These are phyloP conservation scores for Colletotrichum sojae DNA, from an alignment of 2,329 filamentous ascomycete species.

Conservation along the genomic window DNA sequence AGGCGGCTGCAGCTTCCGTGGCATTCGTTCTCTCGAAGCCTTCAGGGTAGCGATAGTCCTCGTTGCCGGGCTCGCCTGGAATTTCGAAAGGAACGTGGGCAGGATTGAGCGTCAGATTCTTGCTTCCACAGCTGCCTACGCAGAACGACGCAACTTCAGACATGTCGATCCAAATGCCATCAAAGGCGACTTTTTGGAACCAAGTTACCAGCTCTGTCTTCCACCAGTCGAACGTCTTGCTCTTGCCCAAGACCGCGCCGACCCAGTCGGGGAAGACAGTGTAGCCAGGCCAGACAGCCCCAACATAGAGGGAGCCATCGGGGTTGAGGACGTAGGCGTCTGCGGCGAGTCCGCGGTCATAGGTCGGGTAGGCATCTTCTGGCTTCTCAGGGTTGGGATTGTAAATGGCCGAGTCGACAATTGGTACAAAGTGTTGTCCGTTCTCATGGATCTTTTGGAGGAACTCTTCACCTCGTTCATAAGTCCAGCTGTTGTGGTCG, in stretches of 20 bases:
- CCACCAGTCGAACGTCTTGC: conserved; percentile 79
- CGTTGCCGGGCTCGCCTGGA: conserved; percentile 67
- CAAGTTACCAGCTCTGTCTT: conserved; percentile 71
- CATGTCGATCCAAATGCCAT: conserved; percentile 72
- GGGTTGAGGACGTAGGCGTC: conserved; percentile 68
- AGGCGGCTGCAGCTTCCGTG: conserved; percentile 75
- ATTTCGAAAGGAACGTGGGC: conserved; percentile 70
- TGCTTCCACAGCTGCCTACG: conserved; percentile 78
- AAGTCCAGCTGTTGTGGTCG: conserved; percentile 69
- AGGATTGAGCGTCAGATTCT: conserved; percentile 74
- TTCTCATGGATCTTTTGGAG: conserved; percentile 73
- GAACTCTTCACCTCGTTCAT: conserved; percentile 71
- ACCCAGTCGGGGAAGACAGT: conserved; percentile 82
- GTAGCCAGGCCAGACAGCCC: conserved; percentile 82
- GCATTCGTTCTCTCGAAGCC: conserved; percentile 62
- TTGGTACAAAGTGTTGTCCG: conserved; percentile 79
- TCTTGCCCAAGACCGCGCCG: conserved; percentile 71
- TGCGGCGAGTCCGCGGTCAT: conserved; percentile 72
- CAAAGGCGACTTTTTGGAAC: conserved; percentile 65
- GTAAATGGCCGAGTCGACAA: conserved; percentile 81
- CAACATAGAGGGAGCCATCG: conserved; percentile 70
- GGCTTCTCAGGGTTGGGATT: conserved; percentile 79
- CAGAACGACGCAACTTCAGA: conserved; percentile 76
- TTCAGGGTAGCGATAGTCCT: conserved; percentile 72
- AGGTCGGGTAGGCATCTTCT: conserved; percentile 68